Evolutionary conservation across 1,284 basidiomycete species (phyloP), one percentile per base, ranked within the genome.

Genomic region (Paramarasmius palmivorus): DNA sequence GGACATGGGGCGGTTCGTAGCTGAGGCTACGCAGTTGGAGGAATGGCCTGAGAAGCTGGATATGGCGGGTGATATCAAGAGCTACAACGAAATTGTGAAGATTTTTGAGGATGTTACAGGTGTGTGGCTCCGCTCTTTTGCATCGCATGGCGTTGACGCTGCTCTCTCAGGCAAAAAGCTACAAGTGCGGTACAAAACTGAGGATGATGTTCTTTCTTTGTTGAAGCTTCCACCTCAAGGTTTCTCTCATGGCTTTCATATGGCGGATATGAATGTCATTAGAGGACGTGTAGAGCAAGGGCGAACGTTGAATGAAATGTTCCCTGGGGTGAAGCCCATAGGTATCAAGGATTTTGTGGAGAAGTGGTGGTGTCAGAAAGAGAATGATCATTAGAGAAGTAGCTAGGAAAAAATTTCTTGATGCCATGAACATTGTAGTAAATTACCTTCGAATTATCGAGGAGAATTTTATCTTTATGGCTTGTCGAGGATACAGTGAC

Each of bases 31-130:
- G 5, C 49, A 50, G 19, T 29, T 50, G 19, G 49, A 50, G 2
- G 36, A 9, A 1, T 50, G 49, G 49, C 49, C 49, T 15, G 49
- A 50, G 26, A 35, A 50, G 37, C 12, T 39, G 3, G 49, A 50
- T 19, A 26, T 50, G 49, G 37, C 38, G n/a, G 49, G 49, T 12
- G 49, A 50, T 50, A 37, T 14, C 10, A 39, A 14, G 15, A 50
- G 37, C 25, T 22, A 39, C 4, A 50, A 50, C 17, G 37, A 50
- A 4, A 22, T 50, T 14, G 20, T 26, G 4, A 25, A 23, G 7
- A n/a, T 50, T 26, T 19, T 19, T n/a, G 49, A 50, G 20, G 26
- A 40, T 4, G 37, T 50, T 40, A 44, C 23, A 15, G 23, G 23
- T 44, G 10, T 22, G 41, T n/a, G n/a, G n/a, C n/a, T n/a, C n/a